phyloP scores from a whole-genome alignment of 768 basidiomycete genomes.

The Amanita phalloides region DNA sequence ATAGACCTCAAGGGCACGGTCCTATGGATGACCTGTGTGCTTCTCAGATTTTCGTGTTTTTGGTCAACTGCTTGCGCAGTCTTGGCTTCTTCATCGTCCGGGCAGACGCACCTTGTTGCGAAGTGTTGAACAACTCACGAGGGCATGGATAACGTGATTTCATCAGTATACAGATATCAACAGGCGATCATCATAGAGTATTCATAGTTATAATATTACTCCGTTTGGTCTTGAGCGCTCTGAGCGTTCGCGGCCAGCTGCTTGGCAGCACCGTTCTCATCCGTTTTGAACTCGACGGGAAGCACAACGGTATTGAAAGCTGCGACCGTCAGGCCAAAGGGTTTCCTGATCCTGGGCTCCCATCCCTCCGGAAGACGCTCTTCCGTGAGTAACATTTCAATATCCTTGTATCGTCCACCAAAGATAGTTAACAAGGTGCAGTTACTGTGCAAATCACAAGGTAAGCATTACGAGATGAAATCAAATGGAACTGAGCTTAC shows the following conservation, averaged over 20 bases:
- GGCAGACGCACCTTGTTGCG: no score
- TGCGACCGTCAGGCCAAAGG: constrained; percentile 47
- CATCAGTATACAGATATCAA: no score
- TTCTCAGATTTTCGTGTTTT: no score
- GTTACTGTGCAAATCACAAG: constrained; percentile 26
- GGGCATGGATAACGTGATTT: no score
- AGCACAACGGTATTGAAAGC: constrained; percentile 40
- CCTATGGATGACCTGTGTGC: no score
- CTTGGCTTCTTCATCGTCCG: no score
- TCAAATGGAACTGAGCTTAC: constrained; percentile 17
- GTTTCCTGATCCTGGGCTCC: constrained; percentile 49
- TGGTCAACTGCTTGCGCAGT: no score
- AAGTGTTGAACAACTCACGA: no score
- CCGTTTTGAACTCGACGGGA: constrained; percentile 27
- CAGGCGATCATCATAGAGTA: not conserved
- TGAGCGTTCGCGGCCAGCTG: not conserved
- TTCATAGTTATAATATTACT: no score
- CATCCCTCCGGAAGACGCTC: constrained; percentile 65
- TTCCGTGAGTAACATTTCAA: constrained; percentile 47
- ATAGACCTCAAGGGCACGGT: no score
- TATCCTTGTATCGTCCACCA: constrained; percentile 48
- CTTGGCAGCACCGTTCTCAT: constrained; percentile 18
- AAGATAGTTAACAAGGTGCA: constrained; percentile 57
- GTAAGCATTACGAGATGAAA: not conserved
- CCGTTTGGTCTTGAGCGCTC: not conserved